Base-by-base conservation (phyloP, 2,329 filamentous ascomycete genomes). In the Ophiocordyceps robertsii region DNA sequence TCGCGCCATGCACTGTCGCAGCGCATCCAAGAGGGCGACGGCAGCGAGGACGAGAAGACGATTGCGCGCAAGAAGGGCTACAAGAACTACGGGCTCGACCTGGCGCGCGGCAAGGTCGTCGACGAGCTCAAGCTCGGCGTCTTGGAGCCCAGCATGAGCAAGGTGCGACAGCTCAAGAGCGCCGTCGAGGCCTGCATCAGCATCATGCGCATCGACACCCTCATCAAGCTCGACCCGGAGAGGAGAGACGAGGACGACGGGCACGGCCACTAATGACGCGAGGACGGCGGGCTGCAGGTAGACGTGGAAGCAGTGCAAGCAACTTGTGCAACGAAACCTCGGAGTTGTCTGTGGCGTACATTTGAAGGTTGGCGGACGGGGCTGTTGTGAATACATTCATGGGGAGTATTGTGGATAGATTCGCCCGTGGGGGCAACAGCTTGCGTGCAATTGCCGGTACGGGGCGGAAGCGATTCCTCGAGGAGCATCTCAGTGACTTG, bases 181-280 rank as follows among this genome's bases (percentile, higher is more conserved):
- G 92, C 92, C 27, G 92, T 98, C 40, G 92, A 98, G 69, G 92
- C 92, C 43, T 96, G 92, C 65, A 94, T 98, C 65, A 85, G 88
- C 59, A 96, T 98, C 62, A 96, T 98, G 92, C 79, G 92, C 57
- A 98, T 98, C 61, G 92, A 98, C 70, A 96, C 92, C 51, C 73
- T 98, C 66, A 96, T 98, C 68, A 94, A 94, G 72, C 70, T 98
- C 64, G 92, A 98, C 72, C 89, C 89, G 16, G 88, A 95, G 70
- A 76, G 82, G 70, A 73, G 75, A 58, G 75, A 80, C 57, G 75
- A 80, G 57, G 77, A 77, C 52, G 84, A 94, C 66, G 88, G 86
- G 44, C 86, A 93, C 66, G 87, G 82, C 43, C 87, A 94, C 68
- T 92, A 58, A 59, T 33, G 16, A 30, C 13, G 11, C 19, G 30